Evolutionary conservation across 331 rosid genomes (phyloP), one percentile per base, ranked within the genome.

Genomic region (Cydonia oblonga): DNA sequence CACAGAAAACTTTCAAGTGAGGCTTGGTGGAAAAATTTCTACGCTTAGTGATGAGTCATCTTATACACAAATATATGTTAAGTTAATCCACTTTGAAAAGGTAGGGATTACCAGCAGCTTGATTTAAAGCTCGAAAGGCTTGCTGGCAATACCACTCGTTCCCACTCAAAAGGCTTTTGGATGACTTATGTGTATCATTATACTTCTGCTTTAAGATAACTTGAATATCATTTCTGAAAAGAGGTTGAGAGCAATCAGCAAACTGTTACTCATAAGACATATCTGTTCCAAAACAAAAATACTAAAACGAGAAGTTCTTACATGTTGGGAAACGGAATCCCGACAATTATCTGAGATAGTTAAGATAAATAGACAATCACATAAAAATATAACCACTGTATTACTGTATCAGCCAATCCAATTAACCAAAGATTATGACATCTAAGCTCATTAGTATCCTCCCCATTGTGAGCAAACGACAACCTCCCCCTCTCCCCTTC

Each of bases 321-420:
- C 98, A 84, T 83, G 80, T 91, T 91, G 79, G 98, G 96, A 85
- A 93, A 93, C 61, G 98, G 98, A 80, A 93, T 86, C 44, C 98
- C 97, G 53, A 93, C 89, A 80, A 93, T 84, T 84, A 93, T 91
- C 96, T 93, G 86, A 79, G 89, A 81, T 82, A 70, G 93, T 93
- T 82, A 89, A 90, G 98, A 76, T 42, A 38, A 61, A 61, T 56
- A 14, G 32, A 63, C 35, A 40, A 81, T 70, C 57, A 74, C 18
- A 2, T 40, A 52, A 60, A 46, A 51, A 53, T 44, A 44, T 51
- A 56, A 28, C 73, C 66, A 32, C 70, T 32, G 12, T 64, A 26
- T 28, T 57, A 26, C 71, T 9, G 62, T 54, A 74, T 58, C 23
- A 33, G 44, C 56, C 30, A 75, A 71, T 76, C 63, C 49, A 52